Percentiles rank a stretch among this genome's conserved stretches.
phyloP scores from a whole-genome alignment of 164 flowering plant genomes.

The Nelumbo lutea region DNA sequence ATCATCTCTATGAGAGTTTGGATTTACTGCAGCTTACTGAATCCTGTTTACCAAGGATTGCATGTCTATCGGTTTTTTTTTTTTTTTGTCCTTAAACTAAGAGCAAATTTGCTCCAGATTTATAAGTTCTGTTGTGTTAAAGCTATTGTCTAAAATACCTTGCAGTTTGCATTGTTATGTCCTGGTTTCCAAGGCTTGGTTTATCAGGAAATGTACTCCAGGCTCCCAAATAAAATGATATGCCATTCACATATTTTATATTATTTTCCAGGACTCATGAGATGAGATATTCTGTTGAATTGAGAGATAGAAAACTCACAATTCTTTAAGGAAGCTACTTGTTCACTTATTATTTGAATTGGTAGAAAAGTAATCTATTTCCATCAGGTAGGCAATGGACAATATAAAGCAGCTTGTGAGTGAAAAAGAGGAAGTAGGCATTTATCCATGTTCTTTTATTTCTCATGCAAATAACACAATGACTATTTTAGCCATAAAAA shows the following conservation, averaged over 20 bases:
- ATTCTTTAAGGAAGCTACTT: conserved; percentile 42
- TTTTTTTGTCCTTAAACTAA: not conserved
- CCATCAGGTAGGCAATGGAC: conserved; percentile 40
- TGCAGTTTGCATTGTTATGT: no score
- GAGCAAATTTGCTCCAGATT: not conserved
- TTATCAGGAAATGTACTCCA: not conserved
- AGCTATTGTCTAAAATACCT: not conserved
- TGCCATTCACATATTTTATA: not conserved
- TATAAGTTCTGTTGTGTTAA: not conserved
- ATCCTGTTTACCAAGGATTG: not conserved
- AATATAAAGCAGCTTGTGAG: conserved; percentile 35
- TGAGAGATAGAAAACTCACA: conserved; percentile 37
- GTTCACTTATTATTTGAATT: conserved; percentile 44
- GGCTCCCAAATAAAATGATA: not conserved
- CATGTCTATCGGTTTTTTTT: not conserved
- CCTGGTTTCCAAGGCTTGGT: no score
- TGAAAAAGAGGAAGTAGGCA: conserved; percentile 61
- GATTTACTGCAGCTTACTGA: not conserved
- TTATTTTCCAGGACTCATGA: conserved; percentile 48
- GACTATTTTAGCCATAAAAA: no score
- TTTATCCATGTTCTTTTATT: conserved; percentile 22
- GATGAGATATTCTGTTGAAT: conserved; percentile 47
- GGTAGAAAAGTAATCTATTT: conserved; percentile 49
- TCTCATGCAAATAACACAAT: no score
- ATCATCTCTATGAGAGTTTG: not conserved